These are phyloP conservation scores for Typha latifolia DNA, from an alignment of 176 grass and related monocot genomes.

Conservation along the genomic window DNA sequence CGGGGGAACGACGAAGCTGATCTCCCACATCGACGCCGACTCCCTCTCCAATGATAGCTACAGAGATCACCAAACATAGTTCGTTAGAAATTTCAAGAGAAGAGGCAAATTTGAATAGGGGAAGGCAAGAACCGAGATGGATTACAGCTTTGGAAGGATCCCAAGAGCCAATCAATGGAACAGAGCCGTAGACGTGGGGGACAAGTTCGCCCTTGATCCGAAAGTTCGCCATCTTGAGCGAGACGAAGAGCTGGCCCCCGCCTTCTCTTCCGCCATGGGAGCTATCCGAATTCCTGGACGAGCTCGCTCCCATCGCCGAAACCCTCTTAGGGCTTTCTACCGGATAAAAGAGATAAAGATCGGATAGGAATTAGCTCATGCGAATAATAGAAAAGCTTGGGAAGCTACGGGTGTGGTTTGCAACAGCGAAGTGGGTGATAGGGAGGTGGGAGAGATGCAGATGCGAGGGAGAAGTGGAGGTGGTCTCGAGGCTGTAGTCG, in stretches of 20 bases:
- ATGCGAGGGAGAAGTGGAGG: not conserved
- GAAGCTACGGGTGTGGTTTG: not conserved
- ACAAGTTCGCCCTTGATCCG: constrained; percentile 44
- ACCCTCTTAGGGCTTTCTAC: not conserved
- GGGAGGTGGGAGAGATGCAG: not conserved
- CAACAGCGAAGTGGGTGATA: not conserved
- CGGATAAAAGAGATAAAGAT: not conserved
- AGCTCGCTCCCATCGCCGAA: constrained; percentile 44
- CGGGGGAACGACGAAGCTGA: constrained; percentile 70
- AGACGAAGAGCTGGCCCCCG: constrained; percentile 69
- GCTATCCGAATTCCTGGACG: constrained; percentile 32
- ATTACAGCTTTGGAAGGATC: constrained; percentile 65
- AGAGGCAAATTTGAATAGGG: constrained; percentile 9
- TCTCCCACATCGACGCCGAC: constrained; percentile 57
- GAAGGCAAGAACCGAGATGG: constrained; percentile 1
- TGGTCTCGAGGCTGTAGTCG: not conserved
- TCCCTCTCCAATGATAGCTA: constrained; percentile 72
- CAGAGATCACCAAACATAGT: not conserved
- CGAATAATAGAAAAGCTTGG: not conserved
- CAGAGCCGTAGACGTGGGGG: constrained; percentile 72
- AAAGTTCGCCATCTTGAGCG: constrained; percentile 62
- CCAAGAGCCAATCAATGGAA: constrained; percentile 66
- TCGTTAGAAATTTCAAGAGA: constrained; percentile 9
- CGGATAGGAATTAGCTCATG: not conserved
- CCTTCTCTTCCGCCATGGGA: constrained; percentile 50